Percentiles rank a stretch among this genome's conserved stretches.
Conservation (phyloP, 169 alveolate species). For the Plasmodium inui region DNA sequence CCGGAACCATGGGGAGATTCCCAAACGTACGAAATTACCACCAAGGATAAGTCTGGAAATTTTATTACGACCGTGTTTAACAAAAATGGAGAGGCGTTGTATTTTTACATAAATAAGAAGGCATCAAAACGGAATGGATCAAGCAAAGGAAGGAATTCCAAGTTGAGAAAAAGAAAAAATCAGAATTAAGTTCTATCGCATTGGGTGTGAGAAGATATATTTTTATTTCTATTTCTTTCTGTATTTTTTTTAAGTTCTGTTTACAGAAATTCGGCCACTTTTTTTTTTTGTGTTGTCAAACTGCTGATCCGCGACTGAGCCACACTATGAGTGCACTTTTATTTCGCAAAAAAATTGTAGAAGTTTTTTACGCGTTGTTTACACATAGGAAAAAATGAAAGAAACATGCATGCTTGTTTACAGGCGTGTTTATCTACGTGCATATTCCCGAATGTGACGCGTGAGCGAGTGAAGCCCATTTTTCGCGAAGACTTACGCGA, state of each 20-base stretch:
- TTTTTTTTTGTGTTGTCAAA: neutral
- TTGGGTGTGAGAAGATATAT: neutral
- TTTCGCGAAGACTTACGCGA: neutral
- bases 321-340: neutral
- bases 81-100: constrained; percentile 47
- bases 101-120: constrained; percentile 36
- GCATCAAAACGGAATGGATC: neutral
- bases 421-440: neutral
- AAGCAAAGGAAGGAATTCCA: constrained; percentile 15
- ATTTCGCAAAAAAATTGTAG: neutral
- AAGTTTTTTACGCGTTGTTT: neutral
- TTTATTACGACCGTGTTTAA: constrained; percentile 48
- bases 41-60: constrained; percentile 6
- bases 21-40: constrained; percentile 32
- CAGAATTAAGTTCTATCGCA: neutral
- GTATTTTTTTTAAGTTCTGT: neutral
- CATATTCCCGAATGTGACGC: neutral
- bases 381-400: neutral
- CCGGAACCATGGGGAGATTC: constrained; percentile 74
- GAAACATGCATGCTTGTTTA: neutral
- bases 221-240: neutral
- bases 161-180: constrained; percentile 14
- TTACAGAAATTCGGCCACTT: neutral
- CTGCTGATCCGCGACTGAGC: neutral
- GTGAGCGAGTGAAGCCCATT: neutral